phyloP scores from a whole-genome alignment of 305 asterid genomes.

The Fraxinus velutina region DNA sequence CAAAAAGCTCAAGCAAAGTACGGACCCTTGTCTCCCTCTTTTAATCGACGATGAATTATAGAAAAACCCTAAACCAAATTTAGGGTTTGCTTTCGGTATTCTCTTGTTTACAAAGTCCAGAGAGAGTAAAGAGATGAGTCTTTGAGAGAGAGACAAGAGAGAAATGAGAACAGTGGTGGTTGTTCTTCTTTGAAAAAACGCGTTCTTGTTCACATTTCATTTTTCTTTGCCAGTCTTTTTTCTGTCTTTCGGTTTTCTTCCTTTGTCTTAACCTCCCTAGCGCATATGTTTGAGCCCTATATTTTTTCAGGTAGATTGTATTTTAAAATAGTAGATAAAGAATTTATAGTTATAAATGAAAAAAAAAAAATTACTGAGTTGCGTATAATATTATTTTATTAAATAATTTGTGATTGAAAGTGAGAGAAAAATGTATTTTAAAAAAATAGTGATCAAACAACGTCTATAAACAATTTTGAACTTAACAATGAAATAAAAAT shows the following conservation, averaged over 20 bases:
- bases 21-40: constrained; percentile 31
- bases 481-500: not conserved
- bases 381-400: no score
- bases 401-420: no score
- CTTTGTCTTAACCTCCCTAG: not conserved
- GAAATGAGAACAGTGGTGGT: constrained; percentile 24
- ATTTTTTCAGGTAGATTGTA: no score
- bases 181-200: constrained; percentile 48
- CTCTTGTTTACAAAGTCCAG: constrained; percentile 26
- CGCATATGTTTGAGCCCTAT: no score
- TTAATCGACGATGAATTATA: constrained; percentile 13
- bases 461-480: not conserved
- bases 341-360: no score
- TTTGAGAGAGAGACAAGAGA: constrained; percentile 17
- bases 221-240: constrained; percentile 11
- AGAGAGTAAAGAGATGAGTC: constrained; percentile 25
- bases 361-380: no score
- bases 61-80: constrained; percentile 41
- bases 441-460: no score
- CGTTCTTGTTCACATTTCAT: constrained; percentile 53
- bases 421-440: no score
- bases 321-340: no score
- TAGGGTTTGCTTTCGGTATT: constrained; percentile 21
- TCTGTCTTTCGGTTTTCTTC: not conserved
- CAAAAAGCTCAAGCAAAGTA: constrained; percentile 29